These are phyloP conservation scores for Fraxinus paxiana DNA, from an alignment of 305 asterid species.

Conservation along the genomic window DNA sequence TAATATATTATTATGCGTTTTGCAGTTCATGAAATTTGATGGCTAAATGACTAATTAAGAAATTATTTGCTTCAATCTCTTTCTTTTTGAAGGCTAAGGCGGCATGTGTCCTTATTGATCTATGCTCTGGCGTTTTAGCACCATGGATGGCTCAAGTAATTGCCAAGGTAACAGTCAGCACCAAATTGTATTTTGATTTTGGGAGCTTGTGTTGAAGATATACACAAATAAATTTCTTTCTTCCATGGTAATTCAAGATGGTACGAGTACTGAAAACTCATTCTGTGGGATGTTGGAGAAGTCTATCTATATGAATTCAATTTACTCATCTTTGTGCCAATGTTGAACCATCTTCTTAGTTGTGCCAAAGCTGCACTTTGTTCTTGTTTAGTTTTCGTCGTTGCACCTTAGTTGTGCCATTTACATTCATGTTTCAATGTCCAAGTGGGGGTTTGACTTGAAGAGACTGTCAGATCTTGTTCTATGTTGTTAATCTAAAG, in stretches of 20 bases:
- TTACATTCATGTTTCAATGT: conserved; percentile 18
- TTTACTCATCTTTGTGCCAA: neutral
- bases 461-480: neutral
- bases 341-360: neutral
- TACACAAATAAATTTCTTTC: neutral
- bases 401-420: neutral
- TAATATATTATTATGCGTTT: conserved; percentile 18
- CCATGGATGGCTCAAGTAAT: conserved; percentile 95
- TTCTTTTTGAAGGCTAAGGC: conserved; percentile 71
- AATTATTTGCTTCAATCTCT: conserved; percentile 18
- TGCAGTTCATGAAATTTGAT: conserved; percentile 20
- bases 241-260: neutral
- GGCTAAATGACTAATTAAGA: conserved; percentile 16
- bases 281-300: conserved; percentile 1
- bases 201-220: conserved; percentile 17
- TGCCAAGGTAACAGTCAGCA: conserved; percentile 58
- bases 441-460: neutral
- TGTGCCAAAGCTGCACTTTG: neutral
- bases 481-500: neutral
- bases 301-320: neutral
- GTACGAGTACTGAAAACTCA: neutral
- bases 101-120: conserved; percentile 85
- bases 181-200: conserved; percentile 18
- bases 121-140: conserved; percentile 82
- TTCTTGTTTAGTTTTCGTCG: neutral